Evolutionary conservation across 106 monocot species (phyloP).

Genomic region (Platanthera guangdongensis): DNA sequence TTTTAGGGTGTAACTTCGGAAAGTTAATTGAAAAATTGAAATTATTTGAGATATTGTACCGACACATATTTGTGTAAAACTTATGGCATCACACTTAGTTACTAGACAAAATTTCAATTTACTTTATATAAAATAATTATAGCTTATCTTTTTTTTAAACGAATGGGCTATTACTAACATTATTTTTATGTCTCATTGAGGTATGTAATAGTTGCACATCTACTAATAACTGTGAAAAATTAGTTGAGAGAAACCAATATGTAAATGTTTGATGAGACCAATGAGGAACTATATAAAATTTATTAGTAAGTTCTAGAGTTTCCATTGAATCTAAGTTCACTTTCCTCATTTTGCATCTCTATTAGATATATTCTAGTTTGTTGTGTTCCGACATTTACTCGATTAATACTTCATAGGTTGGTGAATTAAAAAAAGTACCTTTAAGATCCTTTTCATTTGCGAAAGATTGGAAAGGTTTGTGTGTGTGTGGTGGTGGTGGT

Average conservation of each 20-base stretch:
- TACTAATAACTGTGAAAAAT: not conserved
- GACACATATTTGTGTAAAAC: not conserved
- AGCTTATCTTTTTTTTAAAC: not conserved
- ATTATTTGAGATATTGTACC: not conserved
- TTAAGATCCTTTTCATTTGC: not conserved
- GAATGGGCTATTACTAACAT: not conserved
- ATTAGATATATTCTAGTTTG: not conserved
- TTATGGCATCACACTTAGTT: not conserved
- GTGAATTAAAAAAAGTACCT: not conserved
- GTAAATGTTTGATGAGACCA: not conserved
- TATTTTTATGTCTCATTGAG: not conserved
- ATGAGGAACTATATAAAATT: not conserved
- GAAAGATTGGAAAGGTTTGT: not conserved
- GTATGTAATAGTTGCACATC: not conserved
- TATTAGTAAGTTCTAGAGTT: not conserved
- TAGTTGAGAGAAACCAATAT: not conserved
- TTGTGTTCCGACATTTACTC: not conserved
- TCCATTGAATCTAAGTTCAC: not conserved
- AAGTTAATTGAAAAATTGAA: not conserved
- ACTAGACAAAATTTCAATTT: not conserved
- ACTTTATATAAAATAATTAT: not conserved
- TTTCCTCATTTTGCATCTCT: not conserved
- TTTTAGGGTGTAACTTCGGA: not conserved
- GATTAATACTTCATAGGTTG: not conserved
- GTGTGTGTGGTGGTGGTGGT: not conserved